These are phyloP conservation scores for Boletus insuetus DNA, from an alignment of 768 basidiomycete species.

Conservation along the genomic window DNA sequence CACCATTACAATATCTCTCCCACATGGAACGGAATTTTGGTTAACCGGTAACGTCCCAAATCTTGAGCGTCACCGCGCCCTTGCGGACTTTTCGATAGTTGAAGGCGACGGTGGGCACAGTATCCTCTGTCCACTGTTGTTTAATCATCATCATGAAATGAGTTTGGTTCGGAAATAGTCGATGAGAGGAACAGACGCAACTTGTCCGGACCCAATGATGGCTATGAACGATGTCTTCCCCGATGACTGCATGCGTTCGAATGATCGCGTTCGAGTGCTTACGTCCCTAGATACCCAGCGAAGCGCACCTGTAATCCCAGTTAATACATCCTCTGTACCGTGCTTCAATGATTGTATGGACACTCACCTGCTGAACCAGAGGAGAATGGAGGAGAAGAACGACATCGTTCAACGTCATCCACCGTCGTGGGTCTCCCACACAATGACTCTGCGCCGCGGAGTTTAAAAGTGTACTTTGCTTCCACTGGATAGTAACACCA, in stretches of 20 bases:
- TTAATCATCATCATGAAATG: not conserved
- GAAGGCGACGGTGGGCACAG: constrained; percentile 95
- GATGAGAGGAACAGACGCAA: constrained; percentile 3
- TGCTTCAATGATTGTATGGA: not conserved
- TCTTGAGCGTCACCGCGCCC: constrained; percentile 87
- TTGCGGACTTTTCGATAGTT: constrained; percentile 86
- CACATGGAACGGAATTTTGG: constrained; percentile 94
- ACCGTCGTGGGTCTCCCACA: no score
- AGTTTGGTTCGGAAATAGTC: not conserved
- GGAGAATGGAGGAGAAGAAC: constrained; percentile 51
- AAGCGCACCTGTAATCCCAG: constrained; percentile 71
- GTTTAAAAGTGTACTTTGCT: no score
- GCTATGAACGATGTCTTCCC: constrained; percentile 96
- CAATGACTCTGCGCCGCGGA: no score
- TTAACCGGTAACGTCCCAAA: constrained; percentile 96
- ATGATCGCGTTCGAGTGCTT: not conserved
- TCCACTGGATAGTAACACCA: no score
- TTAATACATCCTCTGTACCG: not conserved
- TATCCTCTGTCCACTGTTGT: constrained; percentile 87
- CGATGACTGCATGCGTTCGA: constrained; percentile 57
- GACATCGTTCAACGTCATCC: constrained; percentile 31
- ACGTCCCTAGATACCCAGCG: not conserved
- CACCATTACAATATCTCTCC: constrained; percentile 92
- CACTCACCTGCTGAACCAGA: constrained; percentile 54
- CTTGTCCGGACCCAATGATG: constrained; percentile 84